Conservation (phyloP, 352 stramenopile species). For the Detonula confervacea region DNA sequence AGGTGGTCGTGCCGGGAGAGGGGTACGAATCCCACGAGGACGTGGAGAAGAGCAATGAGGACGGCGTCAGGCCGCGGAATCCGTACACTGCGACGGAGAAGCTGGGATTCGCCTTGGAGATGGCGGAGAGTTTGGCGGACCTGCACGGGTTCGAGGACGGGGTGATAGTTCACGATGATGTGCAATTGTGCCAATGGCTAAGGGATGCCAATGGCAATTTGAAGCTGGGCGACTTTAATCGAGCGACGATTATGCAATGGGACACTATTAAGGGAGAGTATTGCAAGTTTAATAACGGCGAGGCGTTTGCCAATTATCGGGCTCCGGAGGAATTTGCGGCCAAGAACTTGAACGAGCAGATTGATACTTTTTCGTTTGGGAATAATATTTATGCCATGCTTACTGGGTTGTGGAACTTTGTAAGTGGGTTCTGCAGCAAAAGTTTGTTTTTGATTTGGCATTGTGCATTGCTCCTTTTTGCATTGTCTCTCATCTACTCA, state of each 20-base stretch:
- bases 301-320: conserved; percentile 69
- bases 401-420: conserved; percentile 73
- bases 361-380: conserved; percentile 80
- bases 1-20: conserved; percentile 55
- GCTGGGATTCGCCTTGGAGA: conserved; percentile 60
- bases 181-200: conserved; percentile 79
- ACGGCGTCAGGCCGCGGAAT: conserved; percentile 61
- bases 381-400: conserved; percentile 81
- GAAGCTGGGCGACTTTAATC: conserved; percentile 76
- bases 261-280: conserved; percentile 62
- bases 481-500: background rate
- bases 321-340: conserved; percentile 71
- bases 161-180: conserved; percentile 79
- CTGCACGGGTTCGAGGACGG: conserved; percentile 70
- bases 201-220: conserved; percentile 50
- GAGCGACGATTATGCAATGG: conserved; percentile 65
- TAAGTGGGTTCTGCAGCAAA: background rate
- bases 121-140: conserved; percentile 75
- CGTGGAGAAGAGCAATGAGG: conserved; percentile 51
- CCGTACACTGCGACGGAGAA: conserved; percentile 70
- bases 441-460: conserved; percentile 3
- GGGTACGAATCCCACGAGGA: conserved; percentile 46
- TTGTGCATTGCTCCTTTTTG: no score
- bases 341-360: conserved; percentile 71
- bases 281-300: conserved; percentile 74